Base-by-base conservation (phyloP, 2,329 filamentous ascomycete species). In the Ophiostoma perfectum region DNA sequence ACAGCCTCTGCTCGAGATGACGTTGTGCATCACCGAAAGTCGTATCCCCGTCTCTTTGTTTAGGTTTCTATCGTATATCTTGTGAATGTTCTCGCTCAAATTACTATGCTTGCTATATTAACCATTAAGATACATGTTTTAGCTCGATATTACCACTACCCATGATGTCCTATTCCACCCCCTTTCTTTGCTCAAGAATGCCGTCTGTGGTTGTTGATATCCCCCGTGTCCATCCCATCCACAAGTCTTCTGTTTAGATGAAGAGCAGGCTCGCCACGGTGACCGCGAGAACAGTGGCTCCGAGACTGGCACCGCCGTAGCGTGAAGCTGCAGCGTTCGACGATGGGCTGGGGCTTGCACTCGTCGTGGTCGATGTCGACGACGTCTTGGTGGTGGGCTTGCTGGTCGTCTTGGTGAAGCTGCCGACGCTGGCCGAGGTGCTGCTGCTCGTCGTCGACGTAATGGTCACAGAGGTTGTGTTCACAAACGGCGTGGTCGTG, bases 291-390 rank as follows among this genome's bases (percentile, higher is more conserved):
- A 60, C 9, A 11, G 12, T 27, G 6, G 55, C 27, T 5, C 55
- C 55, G 11, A 60, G 55, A 12, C 27, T 16, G 55, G 65, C 39
- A 16, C 62, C 18, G 4, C 62, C n/a, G 39, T 18, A n/a, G 62
- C 18, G 47, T 1, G 14, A 2, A 3, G 38, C 12, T 9, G 45
- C 42, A 0, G 58, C 27, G 4, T 49, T 65, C 58, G 65, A 45
- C n/a, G 68, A 49, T 38, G 65, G 58, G 8, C 47, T 65, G 27
- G 41, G 65, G 65, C 27, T 55, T 41, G 64, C 52, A 62, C 65
- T 65, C 1, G 66, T 38, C 8, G 38, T 39, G 9, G 62, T 44
- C 5, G 66, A 5, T 27, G 41, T 14, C 39, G 66, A 52, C 7
- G 42, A 65, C 11, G n/a, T 52, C 39, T 63, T 64, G 49, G n/a